A percentile compares a stretch with the other conserved stretches of the same genome.
Conservation (phyloP, 768 basidiomycete species). For the Boletus vinaceobasis region DNA sequence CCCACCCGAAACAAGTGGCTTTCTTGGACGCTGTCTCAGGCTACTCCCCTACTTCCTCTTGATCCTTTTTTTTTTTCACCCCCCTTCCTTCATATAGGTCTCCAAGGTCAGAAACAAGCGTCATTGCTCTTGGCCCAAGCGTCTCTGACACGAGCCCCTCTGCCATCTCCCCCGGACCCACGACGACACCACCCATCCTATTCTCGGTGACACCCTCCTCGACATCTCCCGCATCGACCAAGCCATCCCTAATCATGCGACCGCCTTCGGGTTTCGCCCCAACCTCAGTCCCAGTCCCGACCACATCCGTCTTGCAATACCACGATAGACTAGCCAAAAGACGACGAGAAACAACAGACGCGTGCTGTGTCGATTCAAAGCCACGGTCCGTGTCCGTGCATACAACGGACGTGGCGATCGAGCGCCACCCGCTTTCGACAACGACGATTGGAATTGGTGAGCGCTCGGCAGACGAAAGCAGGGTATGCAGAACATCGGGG, state of each 20-base stretch:
- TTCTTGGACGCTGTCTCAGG: too few species aligned
- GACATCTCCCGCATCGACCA: neutral
- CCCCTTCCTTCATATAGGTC: too few species aligned
- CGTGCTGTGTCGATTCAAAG: conserved; percentile 28
- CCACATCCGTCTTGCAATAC: conserved; percentile 14
- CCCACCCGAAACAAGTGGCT: too few species aligned
- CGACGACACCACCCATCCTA: conserved; percentile 15
- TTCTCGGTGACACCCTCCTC: conserved; percentile 6
- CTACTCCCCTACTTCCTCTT: too few species aligned
- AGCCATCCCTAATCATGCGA: neutral
- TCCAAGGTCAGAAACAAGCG: too few species aligned
- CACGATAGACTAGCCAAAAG: conserved; percentile 29
- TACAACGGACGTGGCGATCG: neutral
- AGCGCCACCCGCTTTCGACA: conserved; percentile 30
- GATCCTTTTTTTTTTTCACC: too few species aligned
- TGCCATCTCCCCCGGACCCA: conserved; percentile 41
- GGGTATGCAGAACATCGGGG: too few species aligned
- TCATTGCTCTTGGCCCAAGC: too few species aligned
- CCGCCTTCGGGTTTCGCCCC: conserved; percentile 12
- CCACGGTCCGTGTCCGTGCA: neutral
- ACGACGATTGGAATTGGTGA: conserved; percentile 66
- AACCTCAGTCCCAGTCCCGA: neutral
- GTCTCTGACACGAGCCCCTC: conserved; percentile 55
- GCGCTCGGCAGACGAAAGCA: neutral
- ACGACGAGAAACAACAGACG: conserved; percentile 35